Evolutionary conservation across 495 filamentous ascomycete genomes (phyloP).

Genomic region (Cairneyella variabilis): DNA sequence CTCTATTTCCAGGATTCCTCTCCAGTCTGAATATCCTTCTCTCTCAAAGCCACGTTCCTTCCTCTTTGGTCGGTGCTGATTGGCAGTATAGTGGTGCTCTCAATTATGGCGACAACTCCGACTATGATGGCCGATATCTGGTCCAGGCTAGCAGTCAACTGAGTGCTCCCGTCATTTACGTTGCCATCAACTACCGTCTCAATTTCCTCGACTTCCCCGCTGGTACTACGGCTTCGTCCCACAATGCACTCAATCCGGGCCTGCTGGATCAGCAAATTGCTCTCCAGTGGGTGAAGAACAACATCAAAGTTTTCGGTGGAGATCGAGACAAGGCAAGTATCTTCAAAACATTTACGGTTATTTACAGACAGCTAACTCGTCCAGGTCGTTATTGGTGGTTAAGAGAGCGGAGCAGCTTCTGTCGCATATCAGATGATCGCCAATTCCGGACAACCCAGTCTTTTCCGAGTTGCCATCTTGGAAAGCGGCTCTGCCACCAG

Average conservation of each 20-base stretch:
- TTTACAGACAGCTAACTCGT: background rate
- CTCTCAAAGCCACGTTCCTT: no score
- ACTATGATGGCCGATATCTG: conserved; percentile 40
- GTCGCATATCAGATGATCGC: conserved; percentile 43
- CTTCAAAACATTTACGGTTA: background rate
- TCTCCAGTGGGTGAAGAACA: conserved; percentile 65
- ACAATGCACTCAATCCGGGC: conserved; percentile 46
- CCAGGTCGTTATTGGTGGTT: conserved; percentile 65
- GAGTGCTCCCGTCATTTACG: conserved; percentile 50
- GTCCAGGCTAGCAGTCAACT: conserved; percentile 39
- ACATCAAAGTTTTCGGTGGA: conserved; percentile 68
- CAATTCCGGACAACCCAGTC: background rate
- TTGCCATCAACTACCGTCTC: conserved; percentile 52
- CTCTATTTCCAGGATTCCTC: conserved; percentile 31
- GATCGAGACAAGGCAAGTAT: conserved; percentile 43
- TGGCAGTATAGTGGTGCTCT: no score
- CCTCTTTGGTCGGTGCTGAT: no score
- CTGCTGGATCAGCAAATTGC: conserved; percentile 65
- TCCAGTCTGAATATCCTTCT: no score
- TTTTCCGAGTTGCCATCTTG: conserved; percentile 7
- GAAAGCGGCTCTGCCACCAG: conserved; percentile 6
- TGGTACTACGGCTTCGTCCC: background rate
- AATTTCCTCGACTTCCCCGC: conserved; percentile 56
- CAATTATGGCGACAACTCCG: conserved; percentile 43
- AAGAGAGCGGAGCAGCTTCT: conserved; percentile 60